Base-by-base conservation (phyloP, 108 stramenopile genomes). In the Nitzschia sp. region DNA sequence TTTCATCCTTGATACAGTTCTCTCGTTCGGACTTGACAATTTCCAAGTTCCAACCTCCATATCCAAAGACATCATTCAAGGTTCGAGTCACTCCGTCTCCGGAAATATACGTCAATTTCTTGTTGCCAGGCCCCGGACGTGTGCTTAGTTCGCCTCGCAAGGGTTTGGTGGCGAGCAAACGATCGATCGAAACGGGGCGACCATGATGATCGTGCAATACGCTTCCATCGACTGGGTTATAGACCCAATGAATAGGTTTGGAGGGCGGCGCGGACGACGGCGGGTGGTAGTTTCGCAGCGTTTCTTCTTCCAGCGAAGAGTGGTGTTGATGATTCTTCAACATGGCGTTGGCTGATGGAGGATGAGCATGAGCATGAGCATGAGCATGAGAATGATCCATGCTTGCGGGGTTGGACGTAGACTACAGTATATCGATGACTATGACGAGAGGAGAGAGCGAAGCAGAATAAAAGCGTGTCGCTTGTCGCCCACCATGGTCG, bases 31-130 rank as follows among this genome's bases (percentile, higher is more conserved):
- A 81, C 45, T 73, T 64, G 22, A 68, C 65, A 16, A 94, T 87
- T 22, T 85, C 80, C 63, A 94, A 63, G 60, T 75, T 80, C 92
- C 92, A 94, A 33, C 92, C 92, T 65, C 87, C 86, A 57, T 75
- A 91, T 13, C 92, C 92, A 72, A 94, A 94, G 13, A 87, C 66
- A 55, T 94, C 89, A 71, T 94, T 94, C 1, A 94, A 77, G 0
- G 86, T 89, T 34, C 87, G 73, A 11, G 89, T 87, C 1, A 94
- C 80, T n/a, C 74, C 78, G 31, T 94, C 92, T 36, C 92, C 92
- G 36, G 78, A 70, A 53, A 94, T 77, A 48, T 94, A 94, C n/a
- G 84, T 83, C 28, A 94, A 53, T 63, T 89, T 85, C 62, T 65
- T 80, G 53, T 80, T 80, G 1, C 89, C 88, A 25, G 92, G 92